These are phyloP conservation scores for Solanum chacoense DNA, from an alignment of 305 asterid species.

Conservation along the genomic window DNA sequence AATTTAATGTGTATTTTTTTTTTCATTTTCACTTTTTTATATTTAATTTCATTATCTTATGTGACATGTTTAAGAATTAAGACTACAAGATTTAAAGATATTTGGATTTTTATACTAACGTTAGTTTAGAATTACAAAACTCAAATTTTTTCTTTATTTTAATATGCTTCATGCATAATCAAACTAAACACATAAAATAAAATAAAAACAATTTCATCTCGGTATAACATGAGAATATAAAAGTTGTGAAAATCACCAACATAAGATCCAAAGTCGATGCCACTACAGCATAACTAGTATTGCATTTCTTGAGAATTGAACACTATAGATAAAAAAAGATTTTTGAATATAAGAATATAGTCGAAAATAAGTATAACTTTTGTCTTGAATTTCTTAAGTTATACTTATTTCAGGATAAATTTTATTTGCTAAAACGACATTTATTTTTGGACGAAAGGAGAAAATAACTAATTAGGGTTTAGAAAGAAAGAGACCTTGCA, in stretches of 20 bases:
- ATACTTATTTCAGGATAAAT: no score
- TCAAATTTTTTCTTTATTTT: background rate
- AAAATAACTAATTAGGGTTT: background rate
- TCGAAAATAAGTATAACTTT: background rate
- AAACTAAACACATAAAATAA: background rate
- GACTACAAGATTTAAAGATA: background rate
- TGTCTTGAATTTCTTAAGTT: background rate
- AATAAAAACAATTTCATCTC: background rate
- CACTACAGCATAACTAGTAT: background rate
- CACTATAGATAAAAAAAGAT: fast-evolving
- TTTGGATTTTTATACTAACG: background rate
- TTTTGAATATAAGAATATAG: background rate
- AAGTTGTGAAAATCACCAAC: background rate
- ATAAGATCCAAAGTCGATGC: background rate
- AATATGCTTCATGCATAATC: background rate
- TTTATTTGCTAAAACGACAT: background rate
- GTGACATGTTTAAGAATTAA: background rate
- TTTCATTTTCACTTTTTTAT: background rate
- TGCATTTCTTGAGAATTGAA: background rate
- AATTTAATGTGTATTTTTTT: background rate
- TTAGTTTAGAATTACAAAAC: background rate
- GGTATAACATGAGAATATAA: background rate
- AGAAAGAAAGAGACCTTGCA: conserved; percentile 44
- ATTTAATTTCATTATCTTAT: background rate
- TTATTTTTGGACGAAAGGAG: background rate